phyloP scores from a whole-genome alignment of 1,139 yeast species.

The Wickerhamomyces sp. region DNA sequence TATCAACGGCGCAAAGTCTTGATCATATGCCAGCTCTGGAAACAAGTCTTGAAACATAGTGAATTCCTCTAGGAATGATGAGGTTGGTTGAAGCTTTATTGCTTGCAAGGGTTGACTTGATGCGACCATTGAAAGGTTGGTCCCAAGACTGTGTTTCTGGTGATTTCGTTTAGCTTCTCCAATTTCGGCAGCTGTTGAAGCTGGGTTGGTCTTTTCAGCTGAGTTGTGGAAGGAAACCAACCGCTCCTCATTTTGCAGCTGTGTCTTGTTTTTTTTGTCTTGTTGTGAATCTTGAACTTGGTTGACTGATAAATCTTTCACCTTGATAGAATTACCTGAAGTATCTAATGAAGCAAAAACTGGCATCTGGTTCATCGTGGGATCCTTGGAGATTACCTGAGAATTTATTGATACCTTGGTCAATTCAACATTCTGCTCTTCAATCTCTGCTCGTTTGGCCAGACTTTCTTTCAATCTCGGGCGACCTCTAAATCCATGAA shows the following conservation, averaged over 20 bases:
- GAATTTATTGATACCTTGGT: background rate
- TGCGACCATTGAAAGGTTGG: too few relatives aligned
- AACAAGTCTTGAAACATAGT: conserved; percentile 23
- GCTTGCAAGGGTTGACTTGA: background rate
- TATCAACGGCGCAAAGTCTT: conserved; percentile 15
- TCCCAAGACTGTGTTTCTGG: too few relatives aligned
- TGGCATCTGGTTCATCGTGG: background rate
- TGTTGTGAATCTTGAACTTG: too few relatives aligned
- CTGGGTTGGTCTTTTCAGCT: too few relatives aligned
- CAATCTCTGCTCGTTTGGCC: conserved; percentile 15
- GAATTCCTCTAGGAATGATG: conserved; percentile 17
- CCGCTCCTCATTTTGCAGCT: too few relatives aligned
- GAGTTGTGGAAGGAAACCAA: too few relatives aligned
- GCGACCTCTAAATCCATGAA: conserved; percentile 33
- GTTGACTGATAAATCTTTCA: too few relatives aligned
- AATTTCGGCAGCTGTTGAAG: too few relatives aligned
- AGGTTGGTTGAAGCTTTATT: background rate
- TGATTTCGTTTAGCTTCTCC: too few relatives aligned
- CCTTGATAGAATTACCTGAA: too few relatives aligned
- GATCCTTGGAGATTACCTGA: background rate
- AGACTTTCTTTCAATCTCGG: conserved; percentile 27
- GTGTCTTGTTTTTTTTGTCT: too few relatives aligned
- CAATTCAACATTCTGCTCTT: background rate
- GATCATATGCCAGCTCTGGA: conserved; percentile 16
- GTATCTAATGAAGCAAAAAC: background rate